Base-by-base conservation (phyloP, 164 flowering plant genomes). In the Houttuynia cordata region DNA sequence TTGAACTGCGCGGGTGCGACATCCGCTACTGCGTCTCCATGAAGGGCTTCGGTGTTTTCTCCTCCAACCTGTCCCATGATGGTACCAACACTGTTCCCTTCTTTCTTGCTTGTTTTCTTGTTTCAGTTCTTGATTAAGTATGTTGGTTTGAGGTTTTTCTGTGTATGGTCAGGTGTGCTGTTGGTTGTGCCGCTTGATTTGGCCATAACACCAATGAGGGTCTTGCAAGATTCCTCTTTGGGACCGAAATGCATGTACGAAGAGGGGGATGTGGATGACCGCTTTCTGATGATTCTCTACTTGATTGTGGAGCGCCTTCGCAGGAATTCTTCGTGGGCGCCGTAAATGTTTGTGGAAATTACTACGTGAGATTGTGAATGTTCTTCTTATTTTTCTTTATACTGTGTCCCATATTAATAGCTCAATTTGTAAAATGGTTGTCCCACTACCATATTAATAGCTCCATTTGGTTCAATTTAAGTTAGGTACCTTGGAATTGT, bases 201-300 rank as follows among this genome's bases (percentile, higher is more conserved):
- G 53, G 87, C 97, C 19, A 91, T 94, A 51, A 91, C 97, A 59
- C 99, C 97, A n/a, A 94, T 91, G 97, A 80, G 96, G 68, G 97
- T 94, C 25, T 59, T 88, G 62, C 83, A 94, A 79, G 99, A 94
- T 65, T 86, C 97, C 65, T 47, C 73, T 12, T 34, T 83, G 41
- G 97, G 97, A 64, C 81, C 84, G 3, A 89, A 80, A 65, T 94
- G 99, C 70, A 76, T 91, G 89, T 83, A 80, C 61, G 90, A 84
- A 66, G 91, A 83, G 76, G 99, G 95, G 24, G 87, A 88, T 58
- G 95, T 94, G 14, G 99, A 94, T 79, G 99, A 94, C 64, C 75
- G 99, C 57, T 87, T 94, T 65, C 73, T 94, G 73, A 83, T 88
- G 71, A 81, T 78, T 60, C 69, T 91, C 52, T 91, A 86, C 68